These are phyloP conservation scores for Sporothrix variecibatus DNA, from an alignment of 2,329 filamentous ascomycete species.

Conservation along the genomic window DNA sequence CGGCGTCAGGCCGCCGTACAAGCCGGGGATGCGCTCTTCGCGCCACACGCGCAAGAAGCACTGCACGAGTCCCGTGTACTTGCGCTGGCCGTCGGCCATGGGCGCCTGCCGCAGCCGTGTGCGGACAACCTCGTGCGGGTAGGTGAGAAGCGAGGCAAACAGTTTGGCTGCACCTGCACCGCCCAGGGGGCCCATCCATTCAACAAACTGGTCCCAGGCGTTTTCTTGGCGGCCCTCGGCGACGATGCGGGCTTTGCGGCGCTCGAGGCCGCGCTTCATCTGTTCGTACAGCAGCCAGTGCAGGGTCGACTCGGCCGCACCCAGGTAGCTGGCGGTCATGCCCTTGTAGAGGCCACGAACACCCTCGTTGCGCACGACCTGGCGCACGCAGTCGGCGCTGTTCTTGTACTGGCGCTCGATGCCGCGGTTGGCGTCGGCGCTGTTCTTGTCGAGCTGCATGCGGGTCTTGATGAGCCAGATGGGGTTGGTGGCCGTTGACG, in stretches of 20 bases:
- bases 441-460: conserved; percentile 86
- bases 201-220: conserved; percentile 71
- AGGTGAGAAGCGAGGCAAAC: conserved; percentile 79
- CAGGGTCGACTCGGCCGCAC: conserved; percentile 84
- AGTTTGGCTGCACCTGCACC: conserved; percentile 85
- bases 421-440: conserved; percentile 61
- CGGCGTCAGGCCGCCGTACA: conserved; percentile 90
- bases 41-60: conserved; percentile 87
- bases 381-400: conserved; percentile 81
- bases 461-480: conserved; percentile 97
- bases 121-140: conserved; percentile 89
- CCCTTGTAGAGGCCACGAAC: conserved; percentile 83
- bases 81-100: conserved; percentile 67
- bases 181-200: conserved; percentile 76
- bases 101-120: conserved; percentile 85
- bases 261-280: conserved; percentile 74
- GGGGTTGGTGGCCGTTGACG: conserved; percentile 88
- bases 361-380: conserved; percentile 80
- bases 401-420: conserved; percentile 75
- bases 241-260: conserved; percentile 60
- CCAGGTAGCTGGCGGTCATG: conserved; percentile 87
- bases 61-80: conserved; percentile 86
- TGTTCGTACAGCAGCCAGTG: conserved; percentile 96
- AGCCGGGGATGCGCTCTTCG: conserved; percentile 80
- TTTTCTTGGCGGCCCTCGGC: conserved; percentile 63